Conservation (phyloP, 495 filamentous ascomycete species). For the Mytilinidion resinicola region DNA sequence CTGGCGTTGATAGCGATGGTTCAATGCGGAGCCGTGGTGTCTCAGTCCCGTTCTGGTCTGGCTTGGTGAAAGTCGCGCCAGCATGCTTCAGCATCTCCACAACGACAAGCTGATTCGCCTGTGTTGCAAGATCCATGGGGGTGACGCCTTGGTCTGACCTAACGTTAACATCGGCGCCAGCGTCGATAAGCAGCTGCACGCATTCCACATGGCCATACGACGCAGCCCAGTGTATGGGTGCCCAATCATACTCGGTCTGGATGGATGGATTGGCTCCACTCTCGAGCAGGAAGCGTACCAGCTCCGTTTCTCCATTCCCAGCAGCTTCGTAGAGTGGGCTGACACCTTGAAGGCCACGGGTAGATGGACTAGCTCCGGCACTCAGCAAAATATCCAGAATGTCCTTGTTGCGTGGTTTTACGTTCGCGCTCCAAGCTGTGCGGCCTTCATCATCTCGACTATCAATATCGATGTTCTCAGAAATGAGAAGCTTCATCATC, state of each 20-base stretch:
- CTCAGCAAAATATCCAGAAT: slow-evolving; percentile 17
- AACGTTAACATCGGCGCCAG: slow-evolving; percentile 22
- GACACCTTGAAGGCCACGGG: slow-evolving; percentile 9
- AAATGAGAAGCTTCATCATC: slow-evolving; percentile 20
- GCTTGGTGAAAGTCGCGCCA: background rate
- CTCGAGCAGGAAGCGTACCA: slow-evolving; percentile 8
- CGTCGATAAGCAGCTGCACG: slow-evolving; percentile 21
- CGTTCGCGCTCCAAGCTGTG: slow-evolving; percentile 26
- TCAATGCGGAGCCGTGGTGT: background rate
- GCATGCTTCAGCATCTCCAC: background rate
- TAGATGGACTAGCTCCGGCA: slow-evolving; percentile 21
- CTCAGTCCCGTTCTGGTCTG: background rate
- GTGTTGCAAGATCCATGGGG: slow-evolving; percentile 8
- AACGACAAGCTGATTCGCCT: background rate
- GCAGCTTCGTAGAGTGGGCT: slow-evolving; percentile 22
- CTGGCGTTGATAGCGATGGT: background rate
- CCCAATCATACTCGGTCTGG: slow-evolving; percentile 12
- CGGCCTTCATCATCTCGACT: slow-evolving; percentile 15
- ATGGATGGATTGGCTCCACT: slow-evolving; percentile 20
- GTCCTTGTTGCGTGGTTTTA: background rate
- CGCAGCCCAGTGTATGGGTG: slow-evolving; percentile 20
- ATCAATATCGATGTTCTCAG: slow-evolving; percentile 1
- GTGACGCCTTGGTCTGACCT: slow-evolving; percentile 6
- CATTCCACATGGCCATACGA: slow-evolving; percentile 4
- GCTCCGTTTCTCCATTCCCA: background rate